Conservation (phyloP, 2,329 filamentous ascomycete genomes). For the Cladophialophora chaetospira region DNA sequence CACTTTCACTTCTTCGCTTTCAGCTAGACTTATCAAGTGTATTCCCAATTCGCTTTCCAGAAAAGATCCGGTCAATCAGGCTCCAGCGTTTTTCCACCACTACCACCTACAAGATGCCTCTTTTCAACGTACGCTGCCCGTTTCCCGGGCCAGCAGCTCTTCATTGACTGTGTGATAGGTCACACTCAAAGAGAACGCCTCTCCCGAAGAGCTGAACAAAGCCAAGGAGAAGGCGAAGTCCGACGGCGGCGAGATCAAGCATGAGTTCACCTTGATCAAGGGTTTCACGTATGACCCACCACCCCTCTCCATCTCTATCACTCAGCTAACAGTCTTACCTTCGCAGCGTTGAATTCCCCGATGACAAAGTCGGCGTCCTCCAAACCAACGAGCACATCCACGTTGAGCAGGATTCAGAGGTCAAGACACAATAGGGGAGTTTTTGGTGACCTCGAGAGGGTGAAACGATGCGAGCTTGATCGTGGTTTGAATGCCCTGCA, state of each 20-base stretch:
- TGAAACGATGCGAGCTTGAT: neutral
- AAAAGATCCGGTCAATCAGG: neutral
- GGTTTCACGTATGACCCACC: slow-evolving; percentile 76
- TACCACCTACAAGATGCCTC: slow-evolving; percentile 38
- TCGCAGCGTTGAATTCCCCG: slow-evolving; percentile 70
- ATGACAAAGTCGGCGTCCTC: slow-evolving; percentile 67
- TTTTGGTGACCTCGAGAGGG: neutral
- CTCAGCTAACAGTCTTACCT: neutral
- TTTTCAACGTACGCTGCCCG: slow-evolving; percentile 41
- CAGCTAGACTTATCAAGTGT: neutral
- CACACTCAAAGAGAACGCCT: slow-evolving; percentile 73
- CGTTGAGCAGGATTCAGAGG: slow-evolving; percentile 72
- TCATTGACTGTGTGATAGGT: slow-evolving; percentile 56
- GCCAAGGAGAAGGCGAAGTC: slow-evolving; percentile 74
- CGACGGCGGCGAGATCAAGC: slow-evolving; percentile 79
- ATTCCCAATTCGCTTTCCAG: neutral
- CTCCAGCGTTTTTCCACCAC: slow-evolving; percentile 2
- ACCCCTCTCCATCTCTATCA: neutral
- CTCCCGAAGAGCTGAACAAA: slow-evolving; percentile 65
- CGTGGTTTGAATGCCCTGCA: neutral
- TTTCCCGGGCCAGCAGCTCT: slow-evolving; percentile 3
- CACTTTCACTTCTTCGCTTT: slow-evolving; percentile 1
- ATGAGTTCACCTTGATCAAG: slow-evolving; percentile 86
- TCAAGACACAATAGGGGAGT: slow-evolving; percentile 67
- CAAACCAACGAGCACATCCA: slow-evolving; percentile 71